Conservation (phyloP, 2,329 filamentous ascomycete genomes). For the Paecilomyces sp. region DNA sequence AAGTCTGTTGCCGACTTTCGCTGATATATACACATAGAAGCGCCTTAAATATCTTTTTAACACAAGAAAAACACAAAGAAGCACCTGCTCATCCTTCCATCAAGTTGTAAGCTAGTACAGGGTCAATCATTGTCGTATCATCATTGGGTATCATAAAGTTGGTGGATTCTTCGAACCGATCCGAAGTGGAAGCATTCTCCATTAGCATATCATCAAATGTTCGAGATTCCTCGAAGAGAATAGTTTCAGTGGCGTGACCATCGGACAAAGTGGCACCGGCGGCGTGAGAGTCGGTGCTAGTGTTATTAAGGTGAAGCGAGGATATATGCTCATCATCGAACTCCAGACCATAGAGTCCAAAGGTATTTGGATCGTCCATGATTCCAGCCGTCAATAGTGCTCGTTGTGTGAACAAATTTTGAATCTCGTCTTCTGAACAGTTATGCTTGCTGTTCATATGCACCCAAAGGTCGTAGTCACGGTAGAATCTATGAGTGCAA, state of each 20-base stretch:
- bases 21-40: not conserved
- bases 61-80: not conserved
- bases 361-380: conserved; percentile 12
- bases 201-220: conserved; percentile 6
- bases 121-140: conserved; percentile 28
- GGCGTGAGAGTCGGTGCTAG: not conserved
- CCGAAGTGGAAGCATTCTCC: not conserved
- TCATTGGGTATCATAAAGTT: conserved; percentile 23
- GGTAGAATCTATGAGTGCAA: conserved; percentile 50
- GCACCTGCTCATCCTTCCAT: not conserved
- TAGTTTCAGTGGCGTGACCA: not conserved
- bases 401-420: conserved; percentile 33
- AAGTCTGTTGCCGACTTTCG: not conserved
- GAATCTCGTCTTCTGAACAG: conserved; percentile 31
- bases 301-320: not conserved
- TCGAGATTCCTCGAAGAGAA: not conserved
- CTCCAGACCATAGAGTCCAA: conserved; percentile 29
- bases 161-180: conserved; percentile 6
- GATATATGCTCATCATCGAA: conserved; percentile 4
- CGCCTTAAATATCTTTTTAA: not conserved
- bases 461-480: conserved; percentile 50
- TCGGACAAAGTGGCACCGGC: not conserved
- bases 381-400: conserved; percentile 21
- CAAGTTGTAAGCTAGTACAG: conserved; percentile 23
- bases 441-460: conserved; percentile 46